Evolutionary conservation across 495 filamentous ascomycete species (phyloP), one percentile per base, ranked within the genome.

Genomic region (Penicillium robsamsonii): DNA sequence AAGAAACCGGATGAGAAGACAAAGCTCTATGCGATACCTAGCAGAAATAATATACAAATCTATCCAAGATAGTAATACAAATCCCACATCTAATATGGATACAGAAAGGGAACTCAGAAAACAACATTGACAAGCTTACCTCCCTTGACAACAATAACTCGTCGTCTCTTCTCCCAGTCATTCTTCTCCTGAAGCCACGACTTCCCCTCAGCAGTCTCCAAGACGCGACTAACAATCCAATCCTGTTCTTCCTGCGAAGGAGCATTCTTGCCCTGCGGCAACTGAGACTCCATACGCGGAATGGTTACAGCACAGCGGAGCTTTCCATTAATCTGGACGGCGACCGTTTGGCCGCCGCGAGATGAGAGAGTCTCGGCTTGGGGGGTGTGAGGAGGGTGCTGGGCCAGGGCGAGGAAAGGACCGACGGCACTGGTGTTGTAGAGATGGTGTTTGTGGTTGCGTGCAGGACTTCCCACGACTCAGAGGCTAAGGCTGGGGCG

Each of bases 321-420:
- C 68, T 86, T 91, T 7, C 91, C 91, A 62, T 94, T 89, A 20
- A 95, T 77, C 60, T 89, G 85, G 17, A 96, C 84, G 15, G 84
- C 86, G 55, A 86, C 86, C 0, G 67, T 70, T 41, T 76, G 76
- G 2, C 72, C 72, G 20, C 69, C 65, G 33, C 72, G 70, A 18
- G 70, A 61, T 13, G 69, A 70, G 44, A 81, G 59, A 4, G 75
- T 75, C 4, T 80, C 80, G 40, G 83, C 82, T 25, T 79, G 67
- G n/a, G 71, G 3, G 63, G 42, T 5, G 64, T 71, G 29, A 79
- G 65, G 18, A 74, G 70, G 1, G 73, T 60, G 2, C 61, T 71
- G 3, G 87, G 87, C 71, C 84, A 88, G 20, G 73, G 64, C 2
- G 73, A 66, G 9, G 69, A 59, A 50, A 86, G 84, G 46, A 89